Evolutionary conservation across 139 green algal species (phyloP).

Genomic region (Monoraphidium neglectum): DNA sequence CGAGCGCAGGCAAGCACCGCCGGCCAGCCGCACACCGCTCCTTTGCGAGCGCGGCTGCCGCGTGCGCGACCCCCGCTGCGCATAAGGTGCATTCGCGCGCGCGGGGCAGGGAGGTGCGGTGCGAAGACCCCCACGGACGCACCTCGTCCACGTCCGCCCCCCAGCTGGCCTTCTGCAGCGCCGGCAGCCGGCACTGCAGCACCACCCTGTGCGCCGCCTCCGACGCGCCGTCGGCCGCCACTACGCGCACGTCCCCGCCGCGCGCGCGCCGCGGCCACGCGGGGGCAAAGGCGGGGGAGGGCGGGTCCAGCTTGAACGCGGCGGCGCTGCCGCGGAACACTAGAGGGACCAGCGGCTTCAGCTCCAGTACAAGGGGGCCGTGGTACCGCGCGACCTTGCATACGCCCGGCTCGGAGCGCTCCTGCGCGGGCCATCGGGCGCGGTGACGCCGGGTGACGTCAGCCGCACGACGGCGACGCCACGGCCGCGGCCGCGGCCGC

Average conservation of each 20-base stretch:
- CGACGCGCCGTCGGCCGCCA: constrained; percentile 17
- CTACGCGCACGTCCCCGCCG: constrained; percentile 11
- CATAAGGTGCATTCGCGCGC: too few relatives aligned
- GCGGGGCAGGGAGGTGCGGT: too few relatives aligned
- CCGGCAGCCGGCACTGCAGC: constrained; percentile 33
- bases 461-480: too few relatives aligned
- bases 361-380: constrained; percentile 30
- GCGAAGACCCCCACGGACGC: not conserved
- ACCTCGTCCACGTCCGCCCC: constrained; percentile 1
- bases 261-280: not conserved
- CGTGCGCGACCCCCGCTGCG: too few relatives aligned
- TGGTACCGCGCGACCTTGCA: constrained; percentile 35
- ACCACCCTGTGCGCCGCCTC: constrained; percentile 25
- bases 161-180: constrained; percentile 3
- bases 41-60: too few relatives aligned
- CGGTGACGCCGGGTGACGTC: not conserved
- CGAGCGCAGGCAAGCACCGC: too few relatives aligned
- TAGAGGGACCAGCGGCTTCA: constrained; percentile 16
- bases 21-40: too few relatives aligned
- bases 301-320: constrained; percentile 5
- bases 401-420: constrained; percentile 31
- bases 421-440: too few relatives aligned
- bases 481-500: not conserved
- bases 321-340: constrained; percentile 6
- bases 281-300: constrained; percentile 12